Conservation (phyloP, 768 basidiomycete species). For the Leccinum variicolor region DNA sequence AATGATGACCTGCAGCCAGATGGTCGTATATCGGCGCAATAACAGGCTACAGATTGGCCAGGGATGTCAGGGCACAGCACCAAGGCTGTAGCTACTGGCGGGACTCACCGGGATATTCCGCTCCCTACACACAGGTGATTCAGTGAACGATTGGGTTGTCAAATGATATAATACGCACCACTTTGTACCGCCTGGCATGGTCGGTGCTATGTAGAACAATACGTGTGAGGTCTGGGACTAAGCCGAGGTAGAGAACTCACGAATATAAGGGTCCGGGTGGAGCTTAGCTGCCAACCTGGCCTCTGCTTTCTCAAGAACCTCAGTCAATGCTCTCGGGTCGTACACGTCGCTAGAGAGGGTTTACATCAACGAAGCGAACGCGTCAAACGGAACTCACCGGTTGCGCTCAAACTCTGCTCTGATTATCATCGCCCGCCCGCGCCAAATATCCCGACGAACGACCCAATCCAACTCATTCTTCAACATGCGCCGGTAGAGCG, state of each 20-base stretch:
- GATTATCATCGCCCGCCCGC: constrained; percentile 79
- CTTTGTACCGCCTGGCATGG: constrained; percentile 91
- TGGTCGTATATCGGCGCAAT: constrained; percentile 68
- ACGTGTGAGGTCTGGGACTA: constrained; percentile 1
- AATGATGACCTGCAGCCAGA: constrained; percentile 33
- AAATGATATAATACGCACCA: constrained; percentile 56
- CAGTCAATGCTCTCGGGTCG: constrained; percentile 78
- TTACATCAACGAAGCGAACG: constrained; percentile 13
- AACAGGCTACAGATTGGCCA: constrained; percentile 43
- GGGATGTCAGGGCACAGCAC: not conserved
- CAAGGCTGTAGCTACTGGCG: not conserved
- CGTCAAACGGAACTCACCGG: constrained; percentile 49
- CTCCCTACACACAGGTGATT: constrained; percentile 52
- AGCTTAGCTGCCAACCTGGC: constrained; percentile 57
- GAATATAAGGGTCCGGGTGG: constrained; percentile 92
- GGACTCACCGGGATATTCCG: constrained; percentile 72
- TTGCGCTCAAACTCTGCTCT: constrained; percentile 92
- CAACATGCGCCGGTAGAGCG: constrained; percentile 84
- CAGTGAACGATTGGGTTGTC: not conserved
- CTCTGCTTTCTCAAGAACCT: constrained; percentile 79
- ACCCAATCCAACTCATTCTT: constrained; percentile 91
- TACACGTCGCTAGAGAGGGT: constrained; percentile 59
- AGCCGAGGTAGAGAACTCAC: constrained; percentile 49
- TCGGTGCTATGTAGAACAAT: constrained; percentile 50
- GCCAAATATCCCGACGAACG: constrained; percentile 82